Evolutionary conservation across 495 filamentous ascomycete species (phyloP).

Genomic region (Thermothielavioides terrestris): DNA sequence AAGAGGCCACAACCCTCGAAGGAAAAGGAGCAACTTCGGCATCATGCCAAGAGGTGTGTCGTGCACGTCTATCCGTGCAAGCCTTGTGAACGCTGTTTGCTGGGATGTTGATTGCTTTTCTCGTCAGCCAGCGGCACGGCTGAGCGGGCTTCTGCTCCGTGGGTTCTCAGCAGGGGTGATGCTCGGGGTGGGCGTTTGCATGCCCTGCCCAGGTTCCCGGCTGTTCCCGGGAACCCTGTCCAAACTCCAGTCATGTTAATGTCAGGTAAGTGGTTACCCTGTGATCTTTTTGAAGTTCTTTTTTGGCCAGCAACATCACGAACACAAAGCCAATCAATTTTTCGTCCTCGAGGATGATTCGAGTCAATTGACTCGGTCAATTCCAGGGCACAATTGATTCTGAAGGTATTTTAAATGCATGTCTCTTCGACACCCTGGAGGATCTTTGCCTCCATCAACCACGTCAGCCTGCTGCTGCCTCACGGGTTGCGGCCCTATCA

Average conservation of each 20-base stretch:
- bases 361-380: constrained; percentile 8
- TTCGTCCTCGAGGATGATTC: too few relatives aligned
- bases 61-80: neutral
- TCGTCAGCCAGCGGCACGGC: constrained; percentile 7
- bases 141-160: constrained; percentile 9
- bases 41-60: constrained; percentile 1
- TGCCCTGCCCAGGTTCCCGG: constrained; percentile 1
- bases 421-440: neutral
- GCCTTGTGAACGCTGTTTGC: neutral
- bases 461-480: constrained; percentile 17
- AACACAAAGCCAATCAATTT: constrained; percentile 11
- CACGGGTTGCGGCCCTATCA: constrained; percentile 10
- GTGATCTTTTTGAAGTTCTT: too few relatives aligned
- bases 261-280: constrained; percentile 3
- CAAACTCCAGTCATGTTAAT: constrained; percentile 19
- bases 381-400: neutral
- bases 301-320: neutral
- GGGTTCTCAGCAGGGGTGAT: too few relatives aligned
- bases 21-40: neutral
- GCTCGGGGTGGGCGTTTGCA: too few relatives aligned
- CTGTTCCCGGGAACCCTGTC: neutral
- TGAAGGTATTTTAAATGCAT: neutral
- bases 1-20: neutral
- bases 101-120: neutral
- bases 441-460: neutral